These are phyloP conservation scores for Fusarium oxysporum DNA, from an alignment of 2,329 filamentous ascomycete species.

Conservation along the genomic window DNA sequence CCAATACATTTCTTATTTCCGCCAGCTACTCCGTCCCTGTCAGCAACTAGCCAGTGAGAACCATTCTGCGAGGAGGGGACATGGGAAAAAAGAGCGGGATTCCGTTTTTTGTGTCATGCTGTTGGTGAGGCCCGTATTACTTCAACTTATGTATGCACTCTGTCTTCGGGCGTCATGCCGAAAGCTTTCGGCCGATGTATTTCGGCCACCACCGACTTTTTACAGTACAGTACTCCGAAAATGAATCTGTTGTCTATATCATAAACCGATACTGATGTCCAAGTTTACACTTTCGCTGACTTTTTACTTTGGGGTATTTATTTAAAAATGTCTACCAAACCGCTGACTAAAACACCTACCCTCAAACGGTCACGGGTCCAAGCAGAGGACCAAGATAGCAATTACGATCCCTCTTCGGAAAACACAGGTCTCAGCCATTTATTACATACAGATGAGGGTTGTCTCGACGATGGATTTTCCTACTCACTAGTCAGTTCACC, in stretches of 20 bases:
- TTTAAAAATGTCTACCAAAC: not conserved
- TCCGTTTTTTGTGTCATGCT: not conserved
- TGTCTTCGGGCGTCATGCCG: constrained; percentile 4
- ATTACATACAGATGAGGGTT: not conserved
- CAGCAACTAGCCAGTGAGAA: not conserved
- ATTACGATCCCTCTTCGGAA: not conserved
- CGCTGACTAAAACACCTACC: not conserved
- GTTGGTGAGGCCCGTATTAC: not conserved
- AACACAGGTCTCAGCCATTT: not conserved
- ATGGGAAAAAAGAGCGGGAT: not conserved
- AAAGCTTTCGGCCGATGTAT: constrained; percentile 31
- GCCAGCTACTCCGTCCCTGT: not conserved
- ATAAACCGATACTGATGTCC: not conserved
- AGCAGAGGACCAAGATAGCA: not conserved
- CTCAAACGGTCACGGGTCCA: not conserved
- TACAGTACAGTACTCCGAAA: not conserved
- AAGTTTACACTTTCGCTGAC: not conserved
- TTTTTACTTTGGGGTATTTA: not conserved
- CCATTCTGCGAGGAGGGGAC: not conserved
- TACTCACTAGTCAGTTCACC: not conserved
- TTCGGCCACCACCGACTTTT: constrained; percentile 32
- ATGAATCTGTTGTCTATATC: not conserved
- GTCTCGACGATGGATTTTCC: not conserved
- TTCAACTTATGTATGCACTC: not conserved
- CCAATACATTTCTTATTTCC: constrained; percentile 7